A percentile compares a stretch with the other conserved stretches of the same genome.
These are phyloP conservation scores for Penicillium verhagenii DNA, from an alignment of 495 filamentous ascomycete genomes.

Conservation along the genomic window DNA sequence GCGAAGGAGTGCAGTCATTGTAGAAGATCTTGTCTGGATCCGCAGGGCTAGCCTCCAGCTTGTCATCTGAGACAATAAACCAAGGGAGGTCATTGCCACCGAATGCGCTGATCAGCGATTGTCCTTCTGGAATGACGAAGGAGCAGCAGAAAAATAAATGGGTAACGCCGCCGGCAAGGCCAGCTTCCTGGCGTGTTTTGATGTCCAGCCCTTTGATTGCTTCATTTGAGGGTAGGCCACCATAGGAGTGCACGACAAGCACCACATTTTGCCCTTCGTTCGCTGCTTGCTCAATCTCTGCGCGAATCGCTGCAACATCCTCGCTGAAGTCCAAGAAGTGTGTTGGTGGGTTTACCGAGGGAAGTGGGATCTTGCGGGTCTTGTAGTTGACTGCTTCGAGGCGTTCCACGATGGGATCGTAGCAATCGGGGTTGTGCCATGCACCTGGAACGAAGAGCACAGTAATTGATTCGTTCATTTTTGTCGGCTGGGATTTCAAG, in stretches of 20 bases:
- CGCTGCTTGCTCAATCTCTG: constrained; percentile 14
- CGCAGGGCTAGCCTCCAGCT: background rate
- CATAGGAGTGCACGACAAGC: constrained; percentile 42
- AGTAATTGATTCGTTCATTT: constrained; percentile 1
- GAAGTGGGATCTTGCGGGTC: constrained; percentile 31
- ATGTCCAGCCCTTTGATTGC: constrained; percentile 40
- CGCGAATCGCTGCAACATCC: constrained; percentile 5
- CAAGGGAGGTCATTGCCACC: constrained; percentile 17
- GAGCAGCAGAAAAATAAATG: constrained; percentile 37
- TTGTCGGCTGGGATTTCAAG: no score
- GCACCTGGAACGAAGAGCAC: constrained; percentile 49
- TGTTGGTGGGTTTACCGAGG: background rate
- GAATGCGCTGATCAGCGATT: constrained; percentile 4
- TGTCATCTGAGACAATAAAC: constrained; percentile 8
- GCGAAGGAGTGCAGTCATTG: background rate
- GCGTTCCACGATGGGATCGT: constrained; percentile 28
- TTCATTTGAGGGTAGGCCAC: constrained; percentile 37
- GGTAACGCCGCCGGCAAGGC: constrained; percentile 37
- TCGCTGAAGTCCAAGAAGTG: background rate
- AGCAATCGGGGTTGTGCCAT: constrained; percentile 42
- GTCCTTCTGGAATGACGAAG: constrained; percentile 26
- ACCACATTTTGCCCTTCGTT: constrained; percentile 36
- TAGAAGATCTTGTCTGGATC: constrained; percentile 1
- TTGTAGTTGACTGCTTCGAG: constrained; percentile 37
- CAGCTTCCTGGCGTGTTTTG: constrained; percentile 24